Evolutionary conservation across 2,329 filamentous ascomycete genomes (phyloP), one percentile per base, ranked within the genome.

Genomic region (Fusarium pseudograminearum): DNA sequence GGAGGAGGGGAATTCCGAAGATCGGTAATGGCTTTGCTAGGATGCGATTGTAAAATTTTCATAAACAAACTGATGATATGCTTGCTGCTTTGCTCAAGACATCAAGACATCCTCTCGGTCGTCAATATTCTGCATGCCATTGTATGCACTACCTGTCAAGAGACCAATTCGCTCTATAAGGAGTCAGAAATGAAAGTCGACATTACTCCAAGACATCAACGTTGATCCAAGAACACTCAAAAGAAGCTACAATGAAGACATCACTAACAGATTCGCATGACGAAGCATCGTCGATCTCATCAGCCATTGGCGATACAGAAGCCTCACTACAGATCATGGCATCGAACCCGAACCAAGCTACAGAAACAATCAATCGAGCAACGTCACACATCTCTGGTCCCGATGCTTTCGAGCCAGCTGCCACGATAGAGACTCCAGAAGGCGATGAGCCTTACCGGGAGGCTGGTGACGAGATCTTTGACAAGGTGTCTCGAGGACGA

Each of bases 401-500:
- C 10, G 76, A 78, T 50, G 66, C 68, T 51, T 63, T 78, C 48
- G 75, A 77, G 38, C 54, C 72, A 48, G 57, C 57, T 22, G 54
- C 55, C 31, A 51, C 45, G n/a, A 36, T 31, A 31, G 31, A 58
- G 16, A 53, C 47, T 2, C 50, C 65, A 40, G 52, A 61, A 24
- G 33, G 41, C 7, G 38, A 65, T 30, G 24, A 61, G 18, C 57
- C 61, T n/a, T 76, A 77, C 40, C 55, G 57, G 10, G 77, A 79
- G 51, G 73, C 57, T 5, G 78, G 73, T 15, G 86, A 89, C 72
- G 83, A 83, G 54, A 77, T 87, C n/a, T 95, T 94, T 80, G 85
- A 90, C 72, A 85, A 85, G 20, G 85, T 94, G 65, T 85, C 89
- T 0, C 78, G 80, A 5, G 80, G 81, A 18, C 86, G 89, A 41